A percentile compares a stretch with the other conserved stretches of the same genome.
Conservation (phyloP, 2,329 filamentous ascomycete genomes). For the Sclerotinia sclerotiorum region DNA sequence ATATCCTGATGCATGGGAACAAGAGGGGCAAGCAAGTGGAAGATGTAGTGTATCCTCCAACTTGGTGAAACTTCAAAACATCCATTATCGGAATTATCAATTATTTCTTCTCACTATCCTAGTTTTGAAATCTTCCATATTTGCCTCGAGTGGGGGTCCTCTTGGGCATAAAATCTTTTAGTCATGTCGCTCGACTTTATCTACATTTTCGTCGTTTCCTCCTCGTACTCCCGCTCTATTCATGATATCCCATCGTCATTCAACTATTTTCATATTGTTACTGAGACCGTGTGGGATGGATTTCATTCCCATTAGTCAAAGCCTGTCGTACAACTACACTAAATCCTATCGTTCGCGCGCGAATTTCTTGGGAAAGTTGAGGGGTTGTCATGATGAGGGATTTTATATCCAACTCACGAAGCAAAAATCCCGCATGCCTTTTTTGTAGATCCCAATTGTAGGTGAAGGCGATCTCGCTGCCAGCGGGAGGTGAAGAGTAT, state of each 20-base stretch:
- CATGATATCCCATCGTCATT: background rate
- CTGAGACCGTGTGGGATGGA: conserved; percentile 4
- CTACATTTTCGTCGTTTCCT: conserved; percentile 18
- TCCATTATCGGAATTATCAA: background rate
- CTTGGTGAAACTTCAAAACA: background rate
- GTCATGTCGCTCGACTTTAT: conserved; percentile 19
- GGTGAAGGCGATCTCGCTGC: background rate
- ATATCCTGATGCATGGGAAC: background rate
- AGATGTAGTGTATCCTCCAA: conserved; percentile 6
- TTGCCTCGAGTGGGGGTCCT: background rate
- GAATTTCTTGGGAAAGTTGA: background rate
- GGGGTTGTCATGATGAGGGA: conserved; percentile 4
- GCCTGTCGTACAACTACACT: background rate
- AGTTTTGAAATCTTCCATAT: background rate
- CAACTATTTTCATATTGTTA: background rate
- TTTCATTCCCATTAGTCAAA: background rate
- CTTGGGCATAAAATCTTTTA: background rate
- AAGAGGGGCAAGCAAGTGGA: background rate
- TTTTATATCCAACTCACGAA: conserved; percentile 8
- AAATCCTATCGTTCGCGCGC: background rate
- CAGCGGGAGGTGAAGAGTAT: background rate
- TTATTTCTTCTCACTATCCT: background rate
- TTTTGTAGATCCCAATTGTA: background rate
- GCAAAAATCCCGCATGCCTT: conserved; percentile 21
- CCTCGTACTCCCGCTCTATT: conserved; percentile 9